Base-by-base conservation (phyloP, 176 grass and related monocot genomes). In the Oropetium thomaeum region DNA sequence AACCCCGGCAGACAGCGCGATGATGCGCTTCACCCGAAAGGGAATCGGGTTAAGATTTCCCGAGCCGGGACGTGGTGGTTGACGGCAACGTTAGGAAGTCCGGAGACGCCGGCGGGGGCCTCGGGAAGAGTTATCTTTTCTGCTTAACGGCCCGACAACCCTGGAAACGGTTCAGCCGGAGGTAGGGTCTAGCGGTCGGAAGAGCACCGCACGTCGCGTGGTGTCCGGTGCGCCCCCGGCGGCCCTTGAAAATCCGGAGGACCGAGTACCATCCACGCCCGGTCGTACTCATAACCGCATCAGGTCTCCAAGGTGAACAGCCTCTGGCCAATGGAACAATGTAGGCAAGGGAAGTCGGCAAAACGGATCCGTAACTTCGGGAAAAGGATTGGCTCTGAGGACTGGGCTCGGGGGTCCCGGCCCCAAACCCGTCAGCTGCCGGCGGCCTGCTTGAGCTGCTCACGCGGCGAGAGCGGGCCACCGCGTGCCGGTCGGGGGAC, bases 371-470 rank as follows among this genome's bases (percentile, higher is more conserved):
- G 82, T 85, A 89, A 85, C 87, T 82, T 90, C 60, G 67, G 87
- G 87, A 86, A 90, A 90, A 87, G 88, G 83, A 90, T 90, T 90
- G 75, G 88, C 75, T 90, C 80, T 86, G 79, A 90, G 88, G 88
- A 64, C 75, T 83, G 79, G 87, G 87, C 82, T 85, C 78, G 82
- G 77, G 87, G 82, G 78, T 89, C 85, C 85, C 64, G 64, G 64
- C 38, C 64, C 64, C 64, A 22, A 67, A 67, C 38, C 64, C 64
- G 12, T 67, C 63, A 35, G 63, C 63, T 66, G 37, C 63, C 37
- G 63, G n/a, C n/a, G 63, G 63, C 23, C 23, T 49, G 47, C 47
- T 49, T 17, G 47, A 49, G 47, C 47, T 49, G 47, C 47, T 49
- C 17, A 17, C 47, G 47, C 47, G 47, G 47, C 73, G 73, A 58